A percentile compares a stretch with the other conserved stretches of the same genome.
These are phyloP conservation scores for Bassia scoparia DNA, from an alignment of 148 eudicot species.

Conservation along the genomic window DNA sequence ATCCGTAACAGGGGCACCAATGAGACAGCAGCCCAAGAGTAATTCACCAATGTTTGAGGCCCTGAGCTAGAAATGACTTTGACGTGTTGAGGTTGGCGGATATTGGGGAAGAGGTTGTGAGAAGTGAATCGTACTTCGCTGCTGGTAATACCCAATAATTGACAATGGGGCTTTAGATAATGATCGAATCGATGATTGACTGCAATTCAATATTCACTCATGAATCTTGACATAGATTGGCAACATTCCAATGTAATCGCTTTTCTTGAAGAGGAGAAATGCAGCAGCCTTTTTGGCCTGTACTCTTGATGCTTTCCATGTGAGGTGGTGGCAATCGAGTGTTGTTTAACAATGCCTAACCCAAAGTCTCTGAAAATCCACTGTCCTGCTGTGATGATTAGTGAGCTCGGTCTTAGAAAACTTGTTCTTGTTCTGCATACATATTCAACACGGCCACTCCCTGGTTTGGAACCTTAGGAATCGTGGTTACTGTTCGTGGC, in stretches of 20 bases:
- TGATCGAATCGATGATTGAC: slow-evolving; percentile 58
- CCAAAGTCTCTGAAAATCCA: slow-evolving; percentile 30
- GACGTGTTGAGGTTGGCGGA: slow-evolving; percentile 38
- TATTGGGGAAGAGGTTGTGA: slow-evolving; percentile 32
- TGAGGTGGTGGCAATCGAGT: slow-evolving; percentile 27
- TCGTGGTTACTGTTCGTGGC: slow-evolving; percentile 17
- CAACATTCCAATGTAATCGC: slow-evolving; percentile 83
- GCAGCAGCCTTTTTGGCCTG: slow-evolving; percentile 26
- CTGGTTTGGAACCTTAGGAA: slow-evolving; percentile 36
- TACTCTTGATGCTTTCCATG: slow-evolving; percentile 33
- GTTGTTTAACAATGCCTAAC: slow-evolving; percentile 42
- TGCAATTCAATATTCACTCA: slow-evolving; percentile 67
- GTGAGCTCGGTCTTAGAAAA: slow-evolving; percentile 11
- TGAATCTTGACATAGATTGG: slow-evolving; percentile 73
- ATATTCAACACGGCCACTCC: slow-evolving; percentile 32
- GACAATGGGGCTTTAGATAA: slow-evolving; percentile 76
- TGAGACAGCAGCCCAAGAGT: slow-evolving; percentile 27
- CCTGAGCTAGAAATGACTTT: slow-evolving; percentile 27
- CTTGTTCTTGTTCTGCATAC: slow-evolving; percentile 16
- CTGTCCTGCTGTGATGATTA: slow-evolving; percentile 45
- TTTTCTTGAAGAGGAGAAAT: slow-evolving; percentile 37
- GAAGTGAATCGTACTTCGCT: slow-evolving; percentile 64
- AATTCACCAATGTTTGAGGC: slow-evolving; percentile 21
- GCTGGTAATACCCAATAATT: slow-evolving; percentile 53
- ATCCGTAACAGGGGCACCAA: slow-evolving; percentile 32